Evolutionary conservation across 2,329 filamentous ascomycete genomes (phyloP).

Genomic region (Venturiaceae sp.): DNA sequence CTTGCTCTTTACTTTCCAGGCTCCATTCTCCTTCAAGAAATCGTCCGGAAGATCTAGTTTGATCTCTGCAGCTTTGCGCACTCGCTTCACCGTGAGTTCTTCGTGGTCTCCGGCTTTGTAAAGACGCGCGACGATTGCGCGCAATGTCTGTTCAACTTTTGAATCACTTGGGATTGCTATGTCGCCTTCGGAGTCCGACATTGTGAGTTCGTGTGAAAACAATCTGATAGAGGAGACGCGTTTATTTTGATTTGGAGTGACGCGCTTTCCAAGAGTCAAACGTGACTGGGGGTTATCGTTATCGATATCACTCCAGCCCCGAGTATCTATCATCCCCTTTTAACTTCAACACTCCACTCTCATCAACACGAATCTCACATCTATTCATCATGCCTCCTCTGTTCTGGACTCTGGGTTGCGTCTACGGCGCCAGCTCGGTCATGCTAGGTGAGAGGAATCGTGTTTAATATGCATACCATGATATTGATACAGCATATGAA

Average conservation of each 20-base stretch:
- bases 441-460: too few relatives aligned
- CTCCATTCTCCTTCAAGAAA: conserved; percentile 43
- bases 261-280: neutral
- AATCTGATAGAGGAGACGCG: neutral
- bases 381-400: neutral
- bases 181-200: conserved; percentile 1
- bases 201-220: neutral
- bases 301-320: too few relatives aligned
- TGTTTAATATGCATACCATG: too few relatives aligned
- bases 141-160: neutral
- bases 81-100: conserved; percentile 47
- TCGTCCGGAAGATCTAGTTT: conserved; percentile 40
- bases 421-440: conserved; percentile 54
- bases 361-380: neutral
- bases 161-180: neutral
- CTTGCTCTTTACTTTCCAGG: conserved; percentile 48
- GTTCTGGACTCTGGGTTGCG: conserved; percentile 53
- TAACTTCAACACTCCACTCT: neutral
- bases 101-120: conserved; percentile 28
- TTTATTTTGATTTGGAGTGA: neutral
- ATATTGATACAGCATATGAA: too few relatives aligned
- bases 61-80: conserved; percentile 43
- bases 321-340: too few relatives aligned
- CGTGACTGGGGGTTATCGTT: too few relatives aligned
- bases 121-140: conserved; percentile 10